Evolutionary conservation across 2,329 filamentous ascomycete species (phyloP), one percentile per base, ranked within the genome.

Genomic region (Verruconis gallopava): DNA sequence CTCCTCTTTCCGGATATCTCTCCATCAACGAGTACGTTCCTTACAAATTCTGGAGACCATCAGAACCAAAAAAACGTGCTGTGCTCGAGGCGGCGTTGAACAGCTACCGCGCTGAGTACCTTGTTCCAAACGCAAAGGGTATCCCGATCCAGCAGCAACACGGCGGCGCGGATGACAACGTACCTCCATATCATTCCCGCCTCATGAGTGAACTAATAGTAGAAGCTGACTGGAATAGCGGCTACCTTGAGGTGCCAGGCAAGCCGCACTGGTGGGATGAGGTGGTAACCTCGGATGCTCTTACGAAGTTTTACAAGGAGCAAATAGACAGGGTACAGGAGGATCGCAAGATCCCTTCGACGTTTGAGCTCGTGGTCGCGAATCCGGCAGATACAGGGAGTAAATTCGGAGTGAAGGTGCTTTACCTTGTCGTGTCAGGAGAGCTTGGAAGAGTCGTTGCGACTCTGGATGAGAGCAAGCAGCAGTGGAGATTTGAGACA

Each of bases 11-110:
- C 2, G 72, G 71, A 15, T 77, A 77, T 52, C 61, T 68, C 1
- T 74, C 69, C 2, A 75, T 76, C 42, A 69, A 75, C 46, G 66
- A 59, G 61, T 77, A 77, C 50, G 72, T 76, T 2, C 66, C 73
- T 17, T 76, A 72, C 47, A 60, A 64, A 25, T 58, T 75, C 46
- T 77, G 72, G 72, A 64, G 63, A 22, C 62, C 67, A 38, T 59
- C 64, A n/a, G 68, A 76, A 46, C 67, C 73, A n/a, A 53, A 59
- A 14, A 62, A 68, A 13, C 62, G 55, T 6, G 62, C 65, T 2
- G 53, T 72, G 2, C 47, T 75, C 6, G 63, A 69, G 39, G 62
- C 60, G 15, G 62, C 72, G 9, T 52, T 72, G 20, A 66, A 64
- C 44, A 69, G 59, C 49, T 77, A 70, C 47, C 66, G 68, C 20